Evolutionary conservation across 2,329 filamentous ascomycete genomes (phyloP).

Genomic region (Trichocomaceae sp.): DNA sequence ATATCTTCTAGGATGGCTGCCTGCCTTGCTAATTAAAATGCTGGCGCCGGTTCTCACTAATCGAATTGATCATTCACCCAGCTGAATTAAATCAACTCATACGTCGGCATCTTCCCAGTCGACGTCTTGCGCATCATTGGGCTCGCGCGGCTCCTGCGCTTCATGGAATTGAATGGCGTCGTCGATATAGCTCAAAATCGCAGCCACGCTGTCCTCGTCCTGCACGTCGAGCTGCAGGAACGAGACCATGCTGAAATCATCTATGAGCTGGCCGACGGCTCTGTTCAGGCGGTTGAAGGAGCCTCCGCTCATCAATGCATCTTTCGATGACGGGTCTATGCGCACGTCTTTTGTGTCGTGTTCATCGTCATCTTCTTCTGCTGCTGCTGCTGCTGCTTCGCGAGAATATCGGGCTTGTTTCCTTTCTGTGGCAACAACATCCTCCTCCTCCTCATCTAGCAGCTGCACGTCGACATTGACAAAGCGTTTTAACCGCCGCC

Average conservation of each 20-base stretch:
- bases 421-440: conserved; percentile 34
- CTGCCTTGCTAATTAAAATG: not conserved
- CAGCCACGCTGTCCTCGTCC: conserved; percentile 83
- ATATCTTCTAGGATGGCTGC: not conserved
- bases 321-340: conserved; percentile 56
- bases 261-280: conserved; percentile 84
- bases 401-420: not conserved
- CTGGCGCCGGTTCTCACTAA: too few relatives aligned
- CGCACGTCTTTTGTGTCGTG: conserved; percentile 48
- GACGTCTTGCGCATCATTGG: conserved; percentile 57
- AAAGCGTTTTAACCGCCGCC: conserved; percentile 83
- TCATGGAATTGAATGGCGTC: conserved; percentile 92
- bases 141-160: conserved; percentile 83
- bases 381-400: too few relatives aligned
- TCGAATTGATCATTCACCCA: not conserved
- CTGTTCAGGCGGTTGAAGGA: conserved; percentile 78
- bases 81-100: conserved; percentile 11
- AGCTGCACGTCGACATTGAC: conserved; percentile 77
- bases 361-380: conserved; percentile 19
- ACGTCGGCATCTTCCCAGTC: conserved; percentile 39
- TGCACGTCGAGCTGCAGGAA: conserved; percentile 86
- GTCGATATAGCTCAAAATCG: conserved; percentile 84
- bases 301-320: conserved; percentile 69
- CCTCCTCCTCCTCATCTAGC: conserved; percentile 59
- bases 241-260: conserved; percentile 97